Evolutionary conservation across 1,284 basidiomycete genomes (phyloP).

Genomic region (Cryptococcus sp.): DNA sequence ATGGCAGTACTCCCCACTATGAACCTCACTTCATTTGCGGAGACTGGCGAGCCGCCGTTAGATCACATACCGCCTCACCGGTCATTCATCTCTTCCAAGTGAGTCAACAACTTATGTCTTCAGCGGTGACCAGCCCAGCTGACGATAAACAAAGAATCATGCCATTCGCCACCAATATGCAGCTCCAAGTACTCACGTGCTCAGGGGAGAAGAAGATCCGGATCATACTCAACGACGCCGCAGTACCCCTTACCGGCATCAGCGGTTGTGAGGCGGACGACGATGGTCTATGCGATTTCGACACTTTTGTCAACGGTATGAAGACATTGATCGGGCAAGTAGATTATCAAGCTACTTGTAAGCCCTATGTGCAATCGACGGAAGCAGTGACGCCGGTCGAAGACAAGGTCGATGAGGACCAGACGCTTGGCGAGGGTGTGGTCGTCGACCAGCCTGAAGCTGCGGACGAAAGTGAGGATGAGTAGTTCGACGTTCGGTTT

Average conservation of each 20-base stretch:
- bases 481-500: neutral
- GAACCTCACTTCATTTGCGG: constrained; percentile 69
- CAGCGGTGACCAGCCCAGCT: neutral
- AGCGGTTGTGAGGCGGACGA: constrained; percentile 59
- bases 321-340: constrained; percentile 57
- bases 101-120: constrained; percentile 9
- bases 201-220: constrained; percentile 54
- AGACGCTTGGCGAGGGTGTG: constrained; percentile 4
- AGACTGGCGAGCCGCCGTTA: constrained; percentile 67
- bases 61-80: constrained; percentile 67
- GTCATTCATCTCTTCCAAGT: constrained; percentile 51
- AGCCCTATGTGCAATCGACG: constrained; percentile 1
- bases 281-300: constrained; percentile 63
- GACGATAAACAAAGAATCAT: constrained; percentile 29
- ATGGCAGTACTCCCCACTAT: constrained; percentile 60
- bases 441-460: neutral
- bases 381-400: neutral
- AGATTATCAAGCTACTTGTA: constrained; percentile 47
- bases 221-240: constrained; percentile 59
- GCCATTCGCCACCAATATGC: constrained; percentile 62
- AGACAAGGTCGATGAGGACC: neutral
- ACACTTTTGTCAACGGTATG: constrained; percentile 60
- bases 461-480: constrained; percentile 3
- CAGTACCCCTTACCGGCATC: constrained; percentile 65
- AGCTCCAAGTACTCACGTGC: constrained; percentile 65